phyloP scores from a whole-genome alignment of 805 yeast species.

The Barnettozyma populi region DNA sequence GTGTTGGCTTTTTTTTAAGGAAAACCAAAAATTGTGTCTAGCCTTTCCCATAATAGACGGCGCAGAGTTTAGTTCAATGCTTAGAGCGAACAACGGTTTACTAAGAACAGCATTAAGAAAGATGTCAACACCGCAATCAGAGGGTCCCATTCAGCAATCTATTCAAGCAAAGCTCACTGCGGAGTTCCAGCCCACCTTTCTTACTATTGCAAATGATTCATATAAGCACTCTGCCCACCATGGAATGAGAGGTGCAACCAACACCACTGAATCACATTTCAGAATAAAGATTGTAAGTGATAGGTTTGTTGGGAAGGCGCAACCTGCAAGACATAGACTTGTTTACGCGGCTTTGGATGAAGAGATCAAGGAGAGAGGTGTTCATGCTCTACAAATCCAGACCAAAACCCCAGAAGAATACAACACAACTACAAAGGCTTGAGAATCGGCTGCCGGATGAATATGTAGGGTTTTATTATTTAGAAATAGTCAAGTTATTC shows the following conservation, averaged over 20 bases:
- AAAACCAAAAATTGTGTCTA: not conserved
- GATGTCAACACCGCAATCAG: constrained; percentile 19
- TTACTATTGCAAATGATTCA: constrained; percentile 71
- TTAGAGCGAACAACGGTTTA: not conserved
- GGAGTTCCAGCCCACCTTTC: constrained; percentile 35
- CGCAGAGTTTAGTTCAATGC: not conserved
- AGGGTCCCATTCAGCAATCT: constrained; percentile 23
- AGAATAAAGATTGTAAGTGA: constrained; percentile 67
- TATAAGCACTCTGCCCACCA: constrained; percentile 84
- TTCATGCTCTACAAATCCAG: constrained; percentile 84
- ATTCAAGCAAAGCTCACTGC: constrained; percentile 19
- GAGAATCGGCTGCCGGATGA: not conserved
- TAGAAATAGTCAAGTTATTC: constrained; percentile 2
- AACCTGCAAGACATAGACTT: constrained; percentile 74
- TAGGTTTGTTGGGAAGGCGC: constrained; percentile 54
- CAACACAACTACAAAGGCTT: not conserved
- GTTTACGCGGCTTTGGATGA: constrained; percentile 65
- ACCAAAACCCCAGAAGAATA: constrained; percentile 68
- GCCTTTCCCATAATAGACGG: not conserved
- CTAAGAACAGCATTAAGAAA: constrained; percentile 12
- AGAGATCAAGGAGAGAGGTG: constrained; percentile 64
- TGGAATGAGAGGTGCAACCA: constrained; percentile 68
- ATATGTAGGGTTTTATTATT: not conserved
- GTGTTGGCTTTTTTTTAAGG: not conserved
- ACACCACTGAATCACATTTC: constrained; percentile 78